A percentile compares a stretch with the other conserved stretches of the same genome.
These are phyloP conservation scores for Verbascum thapsus DNA, from an alignment of 257 asterid genomes.

Conservation along the genomic window DNA sequence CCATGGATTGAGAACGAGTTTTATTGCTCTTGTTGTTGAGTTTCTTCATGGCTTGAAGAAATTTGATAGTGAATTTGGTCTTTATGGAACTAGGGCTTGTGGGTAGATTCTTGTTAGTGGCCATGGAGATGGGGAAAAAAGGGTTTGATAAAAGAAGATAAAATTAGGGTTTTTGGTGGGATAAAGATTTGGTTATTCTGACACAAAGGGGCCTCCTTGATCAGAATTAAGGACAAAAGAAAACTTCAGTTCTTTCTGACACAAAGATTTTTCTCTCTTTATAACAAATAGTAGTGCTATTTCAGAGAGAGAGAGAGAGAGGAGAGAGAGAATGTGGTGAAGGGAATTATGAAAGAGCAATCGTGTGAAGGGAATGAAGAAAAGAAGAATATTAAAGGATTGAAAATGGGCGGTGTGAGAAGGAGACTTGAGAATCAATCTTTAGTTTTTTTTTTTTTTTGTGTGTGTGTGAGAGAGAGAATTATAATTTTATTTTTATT, in stretches of 20 bases:
- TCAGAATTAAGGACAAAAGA: conserved; percentile 49
- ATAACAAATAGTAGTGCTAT: conserved; percentile 22
- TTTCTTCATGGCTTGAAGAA: conserved; percentile 52
- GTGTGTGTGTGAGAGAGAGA: no score
- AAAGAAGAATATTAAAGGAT: conserved; percentile 45
- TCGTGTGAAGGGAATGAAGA: conserved; percentile 50
- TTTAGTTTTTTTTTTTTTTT: conserved; percentile 23
- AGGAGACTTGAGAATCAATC: conserved; percentile 60
- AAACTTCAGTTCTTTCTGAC: conserved; percentile 50
- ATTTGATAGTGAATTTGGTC: conserved; percentile 53
- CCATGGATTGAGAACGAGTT: neutral
- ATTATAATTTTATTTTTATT: neutral
- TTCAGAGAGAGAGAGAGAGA: conserved; percentile 14
- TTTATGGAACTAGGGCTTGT: conserved; percentile 45
- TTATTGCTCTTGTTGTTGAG: conserved; percentile 37
- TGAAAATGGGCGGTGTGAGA: conserved; percentile 69
- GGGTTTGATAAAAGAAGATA: conserved; percentile 43
- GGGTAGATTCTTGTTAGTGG: conserved; percentile 6
- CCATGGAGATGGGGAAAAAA: conserved; percentile 31
- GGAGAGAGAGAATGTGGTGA: conserved; percentile 20
- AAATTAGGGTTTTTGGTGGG: no score
- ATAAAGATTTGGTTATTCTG: conserved; percentile 65
- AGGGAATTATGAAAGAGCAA: no score
- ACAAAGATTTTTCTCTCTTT: conserved; percentile 58
- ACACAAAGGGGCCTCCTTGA: conserved; percentile 58